Conservation (phyloP, 2,329 filamentous ascomycete species). For the Pseudogymnoascus sp. region DNA sequence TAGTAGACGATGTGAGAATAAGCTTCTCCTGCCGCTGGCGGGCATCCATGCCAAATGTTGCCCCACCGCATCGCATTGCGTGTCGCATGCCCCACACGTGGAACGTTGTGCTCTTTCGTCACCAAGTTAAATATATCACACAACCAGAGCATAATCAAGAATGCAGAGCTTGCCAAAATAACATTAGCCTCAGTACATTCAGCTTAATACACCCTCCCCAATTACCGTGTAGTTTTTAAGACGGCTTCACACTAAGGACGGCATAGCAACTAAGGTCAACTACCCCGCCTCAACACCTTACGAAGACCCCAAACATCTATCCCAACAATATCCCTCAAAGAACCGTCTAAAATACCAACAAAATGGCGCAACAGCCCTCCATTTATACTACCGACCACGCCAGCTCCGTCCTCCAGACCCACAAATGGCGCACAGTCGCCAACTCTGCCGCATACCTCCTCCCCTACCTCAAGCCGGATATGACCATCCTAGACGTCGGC, state of each 20-base stretch:
- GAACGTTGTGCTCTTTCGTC: background rate
- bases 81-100: background rate
- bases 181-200: background rate
- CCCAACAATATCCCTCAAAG: background rate
- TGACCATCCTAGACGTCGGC: constrained; percentile 37
- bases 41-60: background rate
- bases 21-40: background rate
- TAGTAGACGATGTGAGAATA: background rate
- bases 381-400: constrained; percentile 16
- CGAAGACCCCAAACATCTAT: background rate
- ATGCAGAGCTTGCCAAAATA: background rate
- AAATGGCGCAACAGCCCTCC: constrained; percentile 1
- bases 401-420: constrained; percentile 20
- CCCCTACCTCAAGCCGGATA: constrained; percentile 28
- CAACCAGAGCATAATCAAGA: background rate
- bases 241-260: background rate
- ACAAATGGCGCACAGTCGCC: constrained; percentile 36
- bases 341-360: background rate
- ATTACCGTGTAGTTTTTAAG: background rate
- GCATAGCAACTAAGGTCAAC: background rate
- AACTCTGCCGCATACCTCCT: constrained; percentile 38
- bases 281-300: background rate
- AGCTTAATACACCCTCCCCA: background rate
- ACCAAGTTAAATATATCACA: background rate
- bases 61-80: background rate